Evolutionary conservation across 768 basidiomycete genomes (phyloP), one percentile per base, ranked within the genome.

Genomic region (Mycena pura): DNA sequence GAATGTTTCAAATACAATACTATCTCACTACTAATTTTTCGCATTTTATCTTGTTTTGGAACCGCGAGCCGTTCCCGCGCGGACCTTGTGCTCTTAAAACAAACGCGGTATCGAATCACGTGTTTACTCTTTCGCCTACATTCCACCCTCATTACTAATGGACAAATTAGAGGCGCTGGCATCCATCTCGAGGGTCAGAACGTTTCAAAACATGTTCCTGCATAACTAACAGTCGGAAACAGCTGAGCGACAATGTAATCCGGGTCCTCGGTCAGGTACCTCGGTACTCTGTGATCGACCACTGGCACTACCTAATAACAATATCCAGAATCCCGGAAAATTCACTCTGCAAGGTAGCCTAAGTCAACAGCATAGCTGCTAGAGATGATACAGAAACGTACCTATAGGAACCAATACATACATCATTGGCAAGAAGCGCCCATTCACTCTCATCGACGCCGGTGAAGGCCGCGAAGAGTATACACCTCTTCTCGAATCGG

Each of bases 371-470:
- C 56, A 5, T 9, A 31, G 52, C 43, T 11, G 59, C 15, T n/a
- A 5, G 2, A 24, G 10, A 29, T 19, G 17, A n/a, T n/a, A 19
- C n/a, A n/a, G n/a, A 13, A 32, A n/a, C 39, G n/a, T 24, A 6
- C 15, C 38, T 27, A 41, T 53, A 92, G 92, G 94, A 19, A 96
- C 95, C 3, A 95, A 96, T 70, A 95, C 94, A 2, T 97, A 96
- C 70, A 79, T 97, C 62, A 67, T 96, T 43, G 93, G 93, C 22
- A 74, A 76, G 50, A 76, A 77, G 25, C 85, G 86, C 57, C 92
- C 92, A 7, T 93, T 86, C 73, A 84, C 87, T 32, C 87, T 96
- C 47, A 72, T 96, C 61, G 95, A 97, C 74, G 89, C 93, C 1
- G 94, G 87, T 11, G 89, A 95, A 73, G 93, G 92, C 3, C 77